phyloP scores from a whole-genome alignment of 2,329 filamentous ascomycete genomes.

The Colletotrichum neosansevieriae region DNA sequence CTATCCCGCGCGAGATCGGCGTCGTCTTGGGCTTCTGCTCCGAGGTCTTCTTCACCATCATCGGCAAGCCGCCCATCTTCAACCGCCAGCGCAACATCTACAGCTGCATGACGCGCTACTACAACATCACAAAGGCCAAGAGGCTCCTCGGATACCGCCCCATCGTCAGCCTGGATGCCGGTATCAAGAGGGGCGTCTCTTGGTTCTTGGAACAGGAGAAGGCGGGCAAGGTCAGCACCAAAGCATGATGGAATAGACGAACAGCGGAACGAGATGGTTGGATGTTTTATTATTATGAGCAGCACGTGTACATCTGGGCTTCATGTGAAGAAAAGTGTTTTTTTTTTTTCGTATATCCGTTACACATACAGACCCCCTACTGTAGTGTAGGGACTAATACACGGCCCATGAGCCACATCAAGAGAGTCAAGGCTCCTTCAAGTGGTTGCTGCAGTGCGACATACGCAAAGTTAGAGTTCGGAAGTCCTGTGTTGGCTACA shows the following conservation, averaged over 20 bases:
- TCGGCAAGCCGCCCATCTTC: constrained; percentile 68
- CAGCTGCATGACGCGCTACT: constrained; percentile 82
- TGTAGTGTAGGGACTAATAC: constrained; percentile 21
- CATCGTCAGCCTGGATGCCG: constrained; percentile 75
- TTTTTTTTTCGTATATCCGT: constrained; percentile 3
- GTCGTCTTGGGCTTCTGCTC: constrained; percentile 63
- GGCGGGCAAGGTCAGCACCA: constrained; percentile 41
- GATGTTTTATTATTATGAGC: not conserved
- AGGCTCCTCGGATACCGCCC: constrained; percentile 76
- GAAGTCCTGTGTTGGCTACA: no score
- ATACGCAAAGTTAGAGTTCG: not conserved
- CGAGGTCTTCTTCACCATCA: constrained; percentile 63
- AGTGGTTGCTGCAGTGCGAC: not conserved
- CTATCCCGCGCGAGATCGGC: constrained; percentile 64
- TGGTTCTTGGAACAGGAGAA: constrained; percentile 68
- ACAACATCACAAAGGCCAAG: constrained; percentile 82
- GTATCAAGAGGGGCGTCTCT: constrained; percentile 64
- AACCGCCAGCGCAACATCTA: constrained; percentile 72
- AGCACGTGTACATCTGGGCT: not conserved
- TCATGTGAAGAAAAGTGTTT: constrained; percentile 18
- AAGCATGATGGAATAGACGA: constrained; percentile 15
- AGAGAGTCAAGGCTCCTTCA: not conserved
- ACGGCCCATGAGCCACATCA: constrained; percentile 1
- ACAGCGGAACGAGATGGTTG: no score
- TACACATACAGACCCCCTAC: constrained; percentile 23